Conservation (phyloP, 345 rosid genomes). For the Aquilaria yunnanensis region DNA sequence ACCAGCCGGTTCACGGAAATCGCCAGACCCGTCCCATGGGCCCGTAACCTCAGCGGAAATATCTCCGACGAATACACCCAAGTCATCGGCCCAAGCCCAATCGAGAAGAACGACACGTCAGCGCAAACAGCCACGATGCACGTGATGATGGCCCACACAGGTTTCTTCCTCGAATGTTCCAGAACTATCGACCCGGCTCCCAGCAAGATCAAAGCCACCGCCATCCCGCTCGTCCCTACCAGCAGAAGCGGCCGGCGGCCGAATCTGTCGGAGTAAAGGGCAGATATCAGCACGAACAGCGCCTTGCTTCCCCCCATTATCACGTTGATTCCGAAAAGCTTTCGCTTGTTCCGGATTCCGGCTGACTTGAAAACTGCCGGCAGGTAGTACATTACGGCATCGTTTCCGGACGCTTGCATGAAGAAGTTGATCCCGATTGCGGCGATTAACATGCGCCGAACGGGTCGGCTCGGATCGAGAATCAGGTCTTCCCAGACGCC, state of each 20-base stretch:
- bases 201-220: not conserved
- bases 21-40: conserved; percentile 58
- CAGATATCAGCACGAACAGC: conserved; percentile 29
- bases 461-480: conserved; percentile 23
- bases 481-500: conserved; percentile 44
- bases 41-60: conserved; percentile 60
- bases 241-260: conserved; percentile 36
- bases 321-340: conserved; percentile 37
- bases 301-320: conserved; percentile 45
- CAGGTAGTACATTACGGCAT: conserved; percentile 48
- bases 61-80: conserved; percentile 86
- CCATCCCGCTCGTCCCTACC: conserved; percentile 21
- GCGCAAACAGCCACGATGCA: conserved; percentile 34
- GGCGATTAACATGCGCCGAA: conserved; percentile 24
- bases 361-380: conserved; percentile 40
- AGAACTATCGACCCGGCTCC: conserved; percentile 23
- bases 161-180: conserved; percentile 19
- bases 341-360: conserved; percentile 27
- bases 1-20: conserved; percentile 62
- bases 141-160: conserved; percentile 28
- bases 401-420: conserved; percentile 57
- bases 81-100: conserved; percentile 77
- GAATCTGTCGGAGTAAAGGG: conserved; percentile 32
- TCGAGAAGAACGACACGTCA: conserved; percentile 61
- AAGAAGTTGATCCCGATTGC: conserved; percentile 53